Percentiles rank a stretch among this genome's conserved stretches.
Evolutionary conservation across 768 basidiomycete genomes (phyloP).

Genomic region (Leucosporidium creatinivorum): DNA sequence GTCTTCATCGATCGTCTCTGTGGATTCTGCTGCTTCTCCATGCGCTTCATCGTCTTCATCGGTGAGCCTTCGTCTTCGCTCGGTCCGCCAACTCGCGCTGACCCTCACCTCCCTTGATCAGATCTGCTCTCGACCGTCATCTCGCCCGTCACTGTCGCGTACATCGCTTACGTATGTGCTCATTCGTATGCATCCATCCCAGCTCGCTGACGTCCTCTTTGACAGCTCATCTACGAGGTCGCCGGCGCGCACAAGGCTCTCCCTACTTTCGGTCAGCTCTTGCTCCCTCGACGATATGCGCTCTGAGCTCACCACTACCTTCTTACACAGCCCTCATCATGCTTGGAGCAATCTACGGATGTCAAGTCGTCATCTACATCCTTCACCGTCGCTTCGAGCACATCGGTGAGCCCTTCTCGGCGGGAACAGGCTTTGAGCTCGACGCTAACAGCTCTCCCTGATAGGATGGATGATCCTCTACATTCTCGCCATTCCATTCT

Average conservation of each 20-base stretch:
- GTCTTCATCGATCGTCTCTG: conserved; percentile 85
- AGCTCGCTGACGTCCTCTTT: background rate
- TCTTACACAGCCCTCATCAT: conserved; percentile 67
- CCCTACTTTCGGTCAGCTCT: conserved; percentile 46
- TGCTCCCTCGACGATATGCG: no score
- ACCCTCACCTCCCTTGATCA: conserved; percentile 12
- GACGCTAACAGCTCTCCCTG: background rate
- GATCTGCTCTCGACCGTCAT: conserved; percentile 44
- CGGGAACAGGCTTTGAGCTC: background rate
- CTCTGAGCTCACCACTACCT: background rate
- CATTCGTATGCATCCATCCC: background rate
- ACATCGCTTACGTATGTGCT: conserved; percentile 33
- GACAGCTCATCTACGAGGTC: conserved; percentile 64
- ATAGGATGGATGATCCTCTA: conserved; percentile 86
- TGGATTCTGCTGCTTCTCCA: conserved; percentile 98
- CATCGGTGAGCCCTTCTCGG: conserved; percentile 50
- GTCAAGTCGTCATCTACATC: conserved; percentile 86
- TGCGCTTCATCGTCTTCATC: conserved; percentile 97
- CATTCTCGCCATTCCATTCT: conserved; percentile 83
- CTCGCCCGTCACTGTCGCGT: conserved; percentile 43
- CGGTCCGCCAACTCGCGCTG: conserved; percentile 71
- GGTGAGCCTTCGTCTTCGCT: conserved; percentile 62
- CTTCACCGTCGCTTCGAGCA: conserved; percentile 86
- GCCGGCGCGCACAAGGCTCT: conserved; percentile 59
- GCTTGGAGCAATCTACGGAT: conserved; percentile 88